These are phyloP conservation scores for Tubosaeta sp. DNA, from an alignment of 768 basidiomycete species.

Conservation along the genomic window DNA sequence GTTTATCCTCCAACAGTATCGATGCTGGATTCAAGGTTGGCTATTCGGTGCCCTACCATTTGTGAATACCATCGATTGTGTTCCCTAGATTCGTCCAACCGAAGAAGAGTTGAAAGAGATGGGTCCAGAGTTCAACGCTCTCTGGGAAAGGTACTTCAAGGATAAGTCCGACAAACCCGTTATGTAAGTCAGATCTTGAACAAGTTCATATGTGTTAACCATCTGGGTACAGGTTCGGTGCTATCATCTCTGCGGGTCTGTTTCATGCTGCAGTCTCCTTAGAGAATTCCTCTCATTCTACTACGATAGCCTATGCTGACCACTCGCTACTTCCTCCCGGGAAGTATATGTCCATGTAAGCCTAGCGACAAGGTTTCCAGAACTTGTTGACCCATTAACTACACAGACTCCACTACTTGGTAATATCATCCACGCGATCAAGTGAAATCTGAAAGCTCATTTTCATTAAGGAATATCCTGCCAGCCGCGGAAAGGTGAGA, in stretches of 20 bases:
- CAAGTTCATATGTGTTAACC: background rate
- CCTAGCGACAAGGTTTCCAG: background rate
- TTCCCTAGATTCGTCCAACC: background rate
- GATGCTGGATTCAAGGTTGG: slow-evolving; percentile 56
- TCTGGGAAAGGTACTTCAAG: background rate
- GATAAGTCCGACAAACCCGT: background rate
- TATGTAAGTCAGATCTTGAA: background rate
- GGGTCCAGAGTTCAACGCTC: background rate
- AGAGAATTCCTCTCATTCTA: background rate
- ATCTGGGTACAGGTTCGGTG: background rate
- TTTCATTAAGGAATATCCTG: background rate
- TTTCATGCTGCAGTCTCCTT: background rate
- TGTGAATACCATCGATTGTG: background rate
- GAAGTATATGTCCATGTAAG: background rate
- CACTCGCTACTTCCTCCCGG: background rate
- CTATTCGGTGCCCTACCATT: background rate
- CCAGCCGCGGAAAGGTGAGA: background rate
- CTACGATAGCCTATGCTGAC: background rate
- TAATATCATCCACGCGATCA: background rate
- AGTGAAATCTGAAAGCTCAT: background rate
- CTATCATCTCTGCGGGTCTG: background rate
- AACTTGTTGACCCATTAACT: background rate
- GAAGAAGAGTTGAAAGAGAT: background rate
- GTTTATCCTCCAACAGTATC: slow-evolving; percentile 66
- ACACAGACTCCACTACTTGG: background rate